phyloP scores from a whole-genome alignment of 164 flowering plant genomes.

The grape (Vitis vinifera) region ASM3070453v1 NC_081821.1:8251001-8251500 shows the following conservation, averaged over 20 bases:
- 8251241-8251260: slow-evolving; percentile 4
- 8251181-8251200: not conserved
- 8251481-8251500: too few relatives aligned
- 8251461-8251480: too few relatives aligned
- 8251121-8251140: slow-evolving; percentile 4
- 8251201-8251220: not conserved
- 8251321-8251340: too few relatives aligned
- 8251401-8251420: not conserved
- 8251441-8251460: too few relatives aligned
- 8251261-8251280: slow-evolving; percentile 6
- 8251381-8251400: not conserved
- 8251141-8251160: slow-evolving; percentile 2
- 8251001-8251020: slow-evolving; percentile 8
- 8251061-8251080: slow-evolving; percentile 8
- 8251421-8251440: too few relatives aligned
- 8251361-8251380: too few relatives aligned
- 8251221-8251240: slow-evolving; percentile 9
- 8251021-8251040: slow-evolving; percentile 5
- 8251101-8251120: not conserved
- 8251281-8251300: slow-evolving; percentile 13
- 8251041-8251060: slow-evolving; percentile 11
- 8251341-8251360: too few relatives aligned
- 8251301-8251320: too few relatives aligned
- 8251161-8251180: slow-evolving; percentile 5
- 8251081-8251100: not conserved